A percentile compares a stretch with the other conserved stretches of the same genome.
phyloP scores from a whole-genome alignment of 2,329 filamentous ascomycete genomes.

The Stagonosporopsis cucurbitacearum region DNA sequence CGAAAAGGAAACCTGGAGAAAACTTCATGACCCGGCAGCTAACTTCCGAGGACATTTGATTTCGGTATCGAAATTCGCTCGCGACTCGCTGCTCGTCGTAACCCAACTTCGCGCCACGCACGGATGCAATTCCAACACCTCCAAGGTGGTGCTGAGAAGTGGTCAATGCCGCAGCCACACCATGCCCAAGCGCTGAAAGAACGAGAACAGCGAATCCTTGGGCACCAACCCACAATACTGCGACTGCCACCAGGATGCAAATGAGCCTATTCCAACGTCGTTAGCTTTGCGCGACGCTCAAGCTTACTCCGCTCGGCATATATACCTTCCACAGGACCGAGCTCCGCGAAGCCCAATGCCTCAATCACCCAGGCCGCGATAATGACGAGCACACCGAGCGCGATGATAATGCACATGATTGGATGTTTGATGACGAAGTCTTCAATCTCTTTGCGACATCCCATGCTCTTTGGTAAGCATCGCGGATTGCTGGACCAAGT shows the following conservation, averaged over 20 bases:
- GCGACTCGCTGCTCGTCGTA: not conserved
- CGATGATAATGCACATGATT: conserved; percentile 37
- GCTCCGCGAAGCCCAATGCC: conserved; percentile 42
- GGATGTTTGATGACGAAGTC: conserved; percentile 43
- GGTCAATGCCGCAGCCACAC: conserved; percentile 31
- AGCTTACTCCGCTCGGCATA: not conserved
- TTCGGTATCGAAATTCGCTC: not conserved
- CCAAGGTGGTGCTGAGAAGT: not conserved
- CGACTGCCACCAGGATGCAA: conserved; percentile 52
- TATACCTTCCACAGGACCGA: conserved; percentile 41
- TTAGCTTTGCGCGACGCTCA: conserved; percentile 3
- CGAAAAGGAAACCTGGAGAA: conserved; percentile 3
- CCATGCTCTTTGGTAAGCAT: conserved; percentile 34
- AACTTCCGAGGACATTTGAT: not conserved
- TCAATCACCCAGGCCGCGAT: conserved; percentile 40
- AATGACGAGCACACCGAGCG: conserved; percentile 38
- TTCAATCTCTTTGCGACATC: conserved; percentile 30
- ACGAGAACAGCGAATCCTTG: conserved; percentile 52
- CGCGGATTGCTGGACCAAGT: conserved; percentile 30
- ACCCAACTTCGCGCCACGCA: not conserved
- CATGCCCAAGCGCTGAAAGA: conserved; percentile 54
- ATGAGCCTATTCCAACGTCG: conserved; percentile 30
- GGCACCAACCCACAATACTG: conserved; percentile 50
- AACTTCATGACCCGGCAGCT: not conserved
- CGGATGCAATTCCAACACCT: not conserved